These are phyloP conservation scores for Adansonia madagascariensis DNA, from an alignment of 441 rosid genomes.

Conservation along the genomic window DNA sequence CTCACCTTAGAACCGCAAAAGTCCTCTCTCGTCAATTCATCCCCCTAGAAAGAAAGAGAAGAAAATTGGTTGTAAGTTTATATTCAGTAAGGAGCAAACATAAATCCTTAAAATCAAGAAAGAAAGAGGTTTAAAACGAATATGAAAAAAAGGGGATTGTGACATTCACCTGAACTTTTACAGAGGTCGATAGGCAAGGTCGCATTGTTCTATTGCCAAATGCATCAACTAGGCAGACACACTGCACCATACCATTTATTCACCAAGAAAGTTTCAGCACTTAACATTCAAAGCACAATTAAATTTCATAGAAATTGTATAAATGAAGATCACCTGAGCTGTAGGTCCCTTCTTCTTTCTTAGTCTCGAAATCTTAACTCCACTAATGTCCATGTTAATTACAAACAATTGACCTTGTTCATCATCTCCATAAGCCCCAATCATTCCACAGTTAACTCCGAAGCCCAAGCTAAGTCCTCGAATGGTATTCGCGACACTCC, in stretches of 20 bases:
- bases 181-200: conserved; percentile 83
- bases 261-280: conserved; percentile 24
- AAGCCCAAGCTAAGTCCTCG: conserved; percentile 84
- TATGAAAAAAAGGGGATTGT: conserved; percentile 7
- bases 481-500: conserved; percentile 90
- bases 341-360: conserved; percentile 76
- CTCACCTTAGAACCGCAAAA: conserved; percentile 80
- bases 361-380: conserved; percentile 70
- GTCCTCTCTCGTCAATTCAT: conserved; percentile 72
- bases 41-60: conserved; percentile 52
- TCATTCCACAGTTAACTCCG: conserved; percentile 68
- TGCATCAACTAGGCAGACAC: conserved; percentile 89
- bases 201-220: conserved; percentile 90
- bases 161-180: conserved; percentile 55
- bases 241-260: conserved; percentile 47
- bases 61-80: conserved; percentile 18
- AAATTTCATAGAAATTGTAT: neutral
- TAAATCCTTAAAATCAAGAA: conserved; percentile 6
- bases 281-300: conserved; percentile 2
- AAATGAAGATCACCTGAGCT: conserved; percentile 64
- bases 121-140: neutral
- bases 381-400: conserved; percentile 65
- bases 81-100: neutral
- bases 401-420: conserved; percentile 67
- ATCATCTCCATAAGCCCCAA: conserved; percentile 85